phyloP scores from a whole-genome alignment of 257 asterid genomes.

The Petunia axillaris region DNA sequence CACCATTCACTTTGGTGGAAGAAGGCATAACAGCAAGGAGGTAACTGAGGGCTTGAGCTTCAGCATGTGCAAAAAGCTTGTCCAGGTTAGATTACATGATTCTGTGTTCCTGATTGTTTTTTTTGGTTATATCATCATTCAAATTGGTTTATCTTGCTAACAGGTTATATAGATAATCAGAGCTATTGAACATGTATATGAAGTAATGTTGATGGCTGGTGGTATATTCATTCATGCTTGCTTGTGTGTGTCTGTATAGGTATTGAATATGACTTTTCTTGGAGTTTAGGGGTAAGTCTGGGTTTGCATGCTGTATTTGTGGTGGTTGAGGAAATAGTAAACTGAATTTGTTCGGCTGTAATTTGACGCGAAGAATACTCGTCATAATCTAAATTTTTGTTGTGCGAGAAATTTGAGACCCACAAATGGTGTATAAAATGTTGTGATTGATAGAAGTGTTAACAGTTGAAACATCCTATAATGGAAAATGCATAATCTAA shows the following conservation, averaged over 20 bases:
- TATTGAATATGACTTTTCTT: background rate
- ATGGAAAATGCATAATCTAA: slow-evolving; percentile 10
- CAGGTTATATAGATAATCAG: background rate
- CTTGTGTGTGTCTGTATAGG: background rate
- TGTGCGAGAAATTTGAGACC: background rate
- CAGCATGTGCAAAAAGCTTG: slow-evolving; percentile 57
- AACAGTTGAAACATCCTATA: slow-evolving; percentile 3
- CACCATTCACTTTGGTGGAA: slow-evolving; percentile 37
- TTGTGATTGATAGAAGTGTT: background rate
- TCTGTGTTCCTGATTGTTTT: background rate
- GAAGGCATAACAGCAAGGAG: slow-evolving; percentile 41
- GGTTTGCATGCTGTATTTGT: background rate
- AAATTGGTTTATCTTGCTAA: background rate
- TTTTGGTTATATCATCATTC: background rate
- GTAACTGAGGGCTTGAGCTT: slow-evolving; percentile 51
- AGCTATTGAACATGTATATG: background rate
- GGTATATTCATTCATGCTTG: background rate
- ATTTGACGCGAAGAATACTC: no score
- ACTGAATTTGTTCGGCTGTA: background rate
- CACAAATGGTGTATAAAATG: background rate
- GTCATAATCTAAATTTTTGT: background rate
- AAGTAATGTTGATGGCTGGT: background rate
- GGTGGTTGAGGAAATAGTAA: background rate
- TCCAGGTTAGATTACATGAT: slow-evolving; percentile 41
- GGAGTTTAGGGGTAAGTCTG: background rate